Evolutionary conservation across 257 asterid species (phyloP), one percentile per base, ranked within the genome.

Genomic region (Jacaranda mimosifolia): DNA sequence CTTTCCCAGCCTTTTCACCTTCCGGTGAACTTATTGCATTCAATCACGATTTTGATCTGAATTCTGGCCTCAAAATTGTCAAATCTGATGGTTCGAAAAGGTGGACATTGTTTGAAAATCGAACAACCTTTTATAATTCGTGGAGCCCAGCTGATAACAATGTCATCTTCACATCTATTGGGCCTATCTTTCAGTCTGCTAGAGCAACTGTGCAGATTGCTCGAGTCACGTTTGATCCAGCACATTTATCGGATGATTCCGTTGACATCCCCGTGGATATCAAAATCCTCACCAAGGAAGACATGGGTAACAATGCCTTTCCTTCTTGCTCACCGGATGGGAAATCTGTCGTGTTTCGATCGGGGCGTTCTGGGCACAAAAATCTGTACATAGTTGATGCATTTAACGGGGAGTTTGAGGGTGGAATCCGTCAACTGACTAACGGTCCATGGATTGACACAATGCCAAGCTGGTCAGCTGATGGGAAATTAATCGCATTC

Each of bases 391-490:
- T 94, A 15, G 53, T 88, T 0, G 97, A 94, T 9, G 91, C 97
- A 3, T n/a, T 84, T 2, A 66, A 81, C 0, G 97, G 97, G 15
- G 98, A 94, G 55, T 65, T 71, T 1, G 86, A 82, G 26, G 90
- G 93, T 15, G 91, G 89, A 6, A 89, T 89, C 53, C 89, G 88
- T 9, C 92, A 58, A 45, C 66, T 94, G 76, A 94, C 98, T 0
- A 76, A 89, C 0, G 98, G 98, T 3, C 83, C 91, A 10, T 92
- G 96, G 97, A 92, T 88, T 6, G 98, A 94, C 51, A 94, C 98
- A 4, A 92, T 94, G 98, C 97, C 98, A 5, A 86, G 88, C 83
- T 94, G 98, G 97, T 89, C 98, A 10, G 95, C 98, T 0, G 91
- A 91, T 17, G 98, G 98, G 72, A 77, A 88, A 26, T 18, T 83